Conservation (phyloP, 495 filamentous ascomycete genomes). For the Aspergillus olivimuriae region DNA sequence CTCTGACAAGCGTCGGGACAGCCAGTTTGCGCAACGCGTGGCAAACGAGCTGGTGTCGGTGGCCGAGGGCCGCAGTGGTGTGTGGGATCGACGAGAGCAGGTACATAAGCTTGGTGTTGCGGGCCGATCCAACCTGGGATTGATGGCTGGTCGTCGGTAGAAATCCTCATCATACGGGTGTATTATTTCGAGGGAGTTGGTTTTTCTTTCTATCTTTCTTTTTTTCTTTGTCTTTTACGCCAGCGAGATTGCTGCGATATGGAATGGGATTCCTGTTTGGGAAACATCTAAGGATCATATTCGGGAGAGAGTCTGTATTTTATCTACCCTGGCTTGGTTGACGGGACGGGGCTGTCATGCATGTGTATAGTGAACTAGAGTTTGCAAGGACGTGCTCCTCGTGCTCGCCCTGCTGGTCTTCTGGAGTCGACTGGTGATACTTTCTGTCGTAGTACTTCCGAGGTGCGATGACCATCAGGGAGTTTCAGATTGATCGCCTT, state of each 20-base stretch:
- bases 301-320: no score
- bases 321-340: background rate
- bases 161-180: no score
- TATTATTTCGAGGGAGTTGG: background rate
- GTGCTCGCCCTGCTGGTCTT: no score
- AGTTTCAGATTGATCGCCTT: no score
- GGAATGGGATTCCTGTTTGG: background rate
- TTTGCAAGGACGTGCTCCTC: no score
- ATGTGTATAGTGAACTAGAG: background rate
- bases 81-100: constrained; percentile 71
- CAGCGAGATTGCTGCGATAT: background rate
- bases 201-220: no score
- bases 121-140: constrained; percentile 62
- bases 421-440: no score
- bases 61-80: constrained; percentile 74
- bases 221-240: no score
- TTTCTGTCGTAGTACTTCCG: background rate
- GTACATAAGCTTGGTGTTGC: constrained; percentile 71
- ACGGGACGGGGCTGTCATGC: background rate
- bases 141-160: constrained; percentile 7
- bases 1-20: constrained; percentile 62
- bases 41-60: constrained; percentile 84
- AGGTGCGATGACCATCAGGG: no score
- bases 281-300: no score
- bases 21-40: constrained; percentile 66